phyloP scores from a whole-genome alignment of 1,284 basidiomycete genomes.

The Cutaneotrichosporon dermatis region DNA sequence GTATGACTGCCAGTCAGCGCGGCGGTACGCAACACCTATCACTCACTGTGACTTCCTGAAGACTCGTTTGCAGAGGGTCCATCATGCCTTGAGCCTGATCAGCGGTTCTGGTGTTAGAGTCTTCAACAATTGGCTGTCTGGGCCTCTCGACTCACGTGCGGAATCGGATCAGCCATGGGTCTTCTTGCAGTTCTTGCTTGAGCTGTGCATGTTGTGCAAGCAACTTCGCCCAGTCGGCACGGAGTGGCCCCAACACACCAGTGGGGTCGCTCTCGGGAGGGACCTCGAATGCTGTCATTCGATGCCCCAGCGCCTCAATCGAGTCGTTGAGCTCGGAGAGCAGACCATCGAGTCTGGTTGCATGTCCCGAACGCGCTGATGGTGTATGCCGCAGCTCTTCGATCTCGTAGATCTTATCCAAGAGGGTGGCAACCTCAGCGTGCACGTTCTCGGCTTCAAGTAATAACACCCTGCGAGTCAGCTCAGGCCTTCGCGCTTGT shows the following conservation, averaged over 20 bases:
- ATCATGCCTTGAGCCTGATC: slow-evolving; percentile 96
- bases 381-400: slow-evolving; percentile 38
- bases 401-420: slow-evolving; percentile 35
- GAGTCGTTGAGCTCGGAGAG: slow-evolving; percentile 21
- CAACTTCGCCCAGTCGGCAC: slow-evolving; percentile 68
- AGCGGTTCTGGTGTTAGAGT: slow-evolving; percentile 30
- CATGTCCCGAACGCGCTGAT: slow-evolving; percentile 54
- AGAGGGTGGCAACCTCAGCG: slow-evolving; percentile 23
- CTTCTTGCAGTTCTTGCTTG: slow-evolving; percentile 86
- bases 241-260: slow-evolving; percentile 12
- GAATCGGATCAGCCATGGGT: slow-evolving; percentile 93
- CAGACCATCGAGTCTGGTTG: slow-evolving; percentile 19
- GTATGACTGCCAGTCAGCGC: slow-evolving; percentile 22
- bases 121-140: no score
- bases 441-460: slow-evolving; percentile 21
- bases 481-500: neutral
- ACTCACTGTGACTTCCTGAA: slow-evolving; percentile 30
- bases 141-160: slow-evolving; percentile 59
- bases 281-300: slow-evolving; percentile 6
- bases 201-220: slow-evolving; percentile 75
- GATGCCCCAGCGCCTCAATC: slow-evolving; percentile 10
- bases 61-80: slow-evolving; percentile 76
- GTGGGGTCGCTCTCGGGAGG: neutral
- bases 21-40: no score
- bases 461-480: slow-evolving; percentile 9